A percentile compares a stretch with the other conserved stretches of the same genome.
These are phyloP conservation scores for Penicillium brasilianum DNA, from an alignment of 2,329 filamentous ascomycete genomes.

Conservation along the genomic window DNA sequence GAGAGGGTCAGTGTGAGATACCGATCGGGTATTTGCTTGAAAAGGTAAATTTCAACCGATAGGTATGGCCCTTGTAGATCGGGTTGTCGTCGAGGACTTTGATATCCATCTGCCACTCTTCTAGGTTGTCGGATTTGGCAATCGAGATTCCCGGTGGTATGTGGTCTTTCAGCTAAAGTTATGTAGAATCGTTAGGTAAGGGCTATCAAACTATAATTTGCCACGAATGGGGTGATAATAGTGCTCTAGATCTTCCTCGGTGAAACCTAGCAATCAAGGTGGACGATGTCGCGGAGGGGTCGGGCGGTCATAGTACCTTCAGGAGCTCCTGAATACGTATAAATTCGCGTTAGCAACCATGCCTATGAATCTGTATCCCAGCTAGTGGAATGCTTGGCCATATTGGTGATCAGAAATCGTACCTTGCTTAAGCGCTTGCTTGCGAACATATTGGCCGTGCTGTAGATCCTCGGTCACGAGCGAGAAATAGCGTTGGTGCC, in stretches of 20 bases:
- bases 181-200: background rate
- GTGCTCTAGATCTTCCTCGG: background rate
- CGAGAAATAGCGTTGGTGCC: background rate
- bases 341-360: conserved; percentile 29
- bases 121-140: conserved; percentile 78
- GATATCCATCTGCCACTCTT: conserved; percentile 93
- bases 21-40: conserved; percentile 86
- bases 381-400: background rate
- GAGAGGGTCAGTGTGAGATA: conserved; percentile 49
- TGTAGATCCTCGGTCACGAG: background rate
- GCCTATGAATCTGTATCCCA: background rate
- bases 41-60: conserved; percentile 87
- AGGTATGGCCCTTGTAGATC: conserved; percentile 78
- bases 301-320: conserved; percentile 53
- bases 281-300: background rate
- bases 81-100: conserved; percentile 88
- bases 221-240: background rate
- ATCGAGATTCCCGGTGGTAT: conserved; percentile 74
- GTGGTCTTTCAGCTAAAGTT: conserved; percentile 60
- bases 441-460: conserved; percentile 52
- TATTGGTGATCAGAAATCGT: conserved; percentile 13
- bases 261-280: background rate
- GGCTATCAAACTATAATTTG: background rate
- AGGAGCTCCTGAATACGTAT: conserved; percentile 54
- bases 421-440: conserved; percentile 56